Conservation (phyloP, 2,329 filamentous ascomycete genomes). For the Tolypocladium ovalisporum region DNA sequence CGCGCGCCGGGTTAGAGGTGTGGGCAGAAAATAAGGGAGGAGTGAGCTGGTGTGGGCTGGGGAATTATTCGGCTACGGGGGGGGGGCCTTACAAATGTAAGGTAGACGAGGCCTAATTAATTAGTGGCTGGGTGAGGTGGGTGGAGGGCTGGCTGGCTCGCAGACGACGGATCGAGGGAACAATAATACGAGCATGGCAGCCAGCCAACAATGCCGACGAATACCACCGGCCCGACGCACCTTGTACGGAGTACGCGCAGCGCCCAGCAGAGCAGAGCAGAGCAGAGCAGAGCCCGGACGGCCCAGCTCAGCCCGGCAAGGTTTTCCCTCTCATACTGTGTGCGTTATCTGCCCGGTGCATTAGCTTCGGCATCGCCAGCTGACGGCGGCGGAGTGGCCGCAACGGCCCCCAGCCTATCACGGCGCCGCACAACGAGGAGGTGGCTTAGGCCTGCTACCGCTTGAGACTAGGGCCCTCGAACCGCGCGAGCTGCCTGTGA, state of each 20-base stretch:
- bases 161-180: too few species aligned
- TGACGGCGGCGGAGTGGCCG: neutral
- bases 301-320: neutral
- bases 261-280: too few species aligned
- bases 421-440: neutral
- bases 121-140: neutral
- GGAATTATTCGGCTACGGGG: conserved; percentile 8
- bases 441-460: neutral
- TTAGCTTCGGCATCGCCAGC: neutral
- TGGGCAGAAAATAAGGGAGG: conserved; percentile 19
- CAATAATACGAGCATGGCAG: neutral
- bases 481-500: neutral
- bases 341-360: neutral
- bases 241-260: neutral
- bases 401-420: neutral
- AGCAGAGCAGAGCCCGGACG: neutral
- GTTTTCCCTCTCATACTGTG: neutral
- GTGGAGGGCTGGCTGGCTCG: too few species aligned
- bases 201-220: neutral
- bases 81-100: too few species aligned
- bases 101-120: neutral
- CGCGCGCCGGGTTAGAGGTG: conserved; percentile 21
- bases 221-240: neutral
- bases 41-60: conserved; percentile 13
- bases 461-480: neutral